Conservation (phyloP, 2,329 filamentous ascomycete genomes). For the Hawksworthiomyces lignivorus region DNA sequence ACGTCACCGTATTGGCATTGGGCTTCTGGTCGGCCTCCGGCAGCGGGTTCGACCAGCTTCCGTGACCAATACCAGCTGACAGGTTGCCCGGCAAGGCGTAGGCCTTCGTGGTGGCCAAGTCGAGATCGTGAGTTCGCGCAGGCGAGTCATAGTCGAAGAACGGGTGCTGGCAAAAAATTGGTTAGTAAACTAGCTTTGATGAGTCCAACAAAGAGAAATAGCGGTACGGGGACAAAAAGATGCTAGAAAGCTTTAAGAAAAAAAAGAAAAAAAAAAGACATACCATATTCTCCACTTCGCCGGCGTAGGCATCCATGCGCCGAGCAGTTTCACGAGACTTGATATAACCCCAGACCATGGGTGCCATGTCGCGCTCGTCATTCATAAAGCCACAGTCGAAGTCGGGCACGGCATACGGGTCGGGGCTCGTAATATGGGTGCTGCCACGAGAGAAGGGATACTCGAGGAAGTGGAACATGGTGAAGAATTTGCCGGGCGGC, state of each 20-base stretch:
- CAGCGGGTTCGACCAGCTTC: conserved; percentile 59
- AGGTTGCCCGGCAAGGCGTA: conserved; percentile 69
- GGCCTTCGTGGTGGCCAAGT: conserved; percentile 64
- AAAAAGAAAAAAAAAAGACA: background rate
- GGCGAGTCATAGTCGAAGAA: conserved; percentile 64
- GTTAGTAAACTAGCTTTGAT: background rate
- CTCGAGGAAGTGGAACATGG: conserved; percentile 76
- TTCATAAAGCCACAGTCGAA: conserved; percentile 83
- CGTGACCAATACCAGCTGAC: conserved; percentile 64
- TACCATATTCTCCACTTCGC: conserved; percentile 55
- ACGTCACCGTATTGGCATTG: conserved; percentile 45
- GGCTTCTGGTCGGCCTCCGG: conserved; percentile 44
- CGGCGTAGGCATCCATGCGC: conserved; percentile 69
- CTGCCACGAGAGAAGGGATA: conserved; percentile 68
- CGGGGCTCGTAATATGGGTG: conserved; percentile 62
- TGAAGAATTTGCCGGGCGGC: conserved; percentile 73
- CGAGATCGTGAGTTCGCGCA: conserved; percentile 64
- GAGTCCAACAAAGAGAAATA: too few relatives aligned
- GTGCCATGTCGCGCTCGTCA: conserved; percentile 75
- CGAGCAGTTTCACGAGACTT: conserved; percentile 74
- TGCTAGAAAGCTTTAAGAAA: background rate
- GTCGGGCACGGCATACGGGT: conserved; percentile 67
- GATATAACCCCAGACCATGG: conserved; percentile 80
- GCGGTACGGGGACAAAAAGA: background rate
- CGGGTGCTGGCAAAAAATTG: conserved; percentile 41